Percentiles rank a stretch among this genome's conserved stretches.
phyloP scores from a whole-genome alignment of 2,329 filamentous ascomycete species.

The Pestalotiopsis sp. region DNA sequence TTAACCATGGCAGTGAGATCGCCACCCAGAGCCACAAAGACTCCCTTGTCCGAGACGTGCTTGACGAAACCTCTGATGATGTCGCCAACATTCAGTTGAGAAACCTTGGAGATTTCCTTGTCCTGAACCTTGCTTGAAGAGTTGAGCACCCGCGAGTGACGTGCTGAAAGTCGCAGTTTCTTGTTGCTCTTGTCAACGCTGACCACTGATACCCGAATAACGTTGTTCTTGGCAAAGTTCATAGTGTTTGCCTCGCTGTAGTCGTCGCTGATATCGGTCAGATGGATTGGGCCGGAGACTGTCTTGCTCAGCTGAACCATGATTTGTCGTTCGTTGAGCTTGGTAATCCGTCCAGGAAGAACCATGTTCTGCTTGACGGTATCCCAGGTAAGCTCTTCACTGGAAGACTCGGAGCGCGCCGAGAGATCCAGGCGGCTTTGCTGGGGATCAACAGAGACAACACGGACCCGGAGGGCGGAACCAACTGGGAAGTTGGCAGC shows the following conservation, averaged over 20 bases:
- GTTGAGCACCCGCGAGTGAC: slow-evolving; percentile 87
- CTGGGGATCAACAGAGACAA: slow-evolving; percentile 72
- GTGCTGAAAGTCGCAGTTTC: slow-evolving; percentile 76
- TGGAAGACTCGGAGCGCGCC: slow-evolving; percentile 65
- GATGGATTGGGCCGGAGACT: slow-evolving; percentile 77
- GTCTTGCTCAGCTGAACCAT: slow-evolving; percentile 83
- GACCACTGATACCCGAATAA: slow-evolving; percentile 84
- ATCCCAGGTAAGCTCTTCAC: slow-evolving; percentile 65
- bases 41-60: slow-evolving; percentile 83
- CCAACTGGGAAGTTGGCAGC: slow-evolving; percentile 83
- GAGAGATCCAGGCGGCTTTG: slow-evolving; percentile 82
- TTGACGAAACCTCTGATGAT: slow-evolving; percentile 90
- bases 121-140: slow-evolving; percentile 82
- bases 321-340: slow-evolving; percentile 80
- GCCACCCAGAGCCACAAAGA: slow-evolving; percentile 84
- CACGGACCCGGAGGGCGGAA: slow-evolving; percentile 81
- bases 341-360: slow-evolving; percentile 81
- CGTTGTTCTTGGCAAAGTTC: slow-evolving; percentile 79
- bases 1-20: slow-evolving; percentile 82
- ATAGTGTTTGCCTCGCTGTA: slow-evolving; percentile 79
- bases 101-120: slow-evolving; percentile 70
- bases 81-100: slow-evolving; percentile 76
- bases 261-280: slow-evolving; percentile 85
- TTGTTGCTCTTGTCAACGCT: slow-evolving; percentile 84
- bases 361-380: slow-evolving; percentile 79